Conservation (phyloP, 176 grass and related monocot genomes). For the Bromus sterilis region DNA sequence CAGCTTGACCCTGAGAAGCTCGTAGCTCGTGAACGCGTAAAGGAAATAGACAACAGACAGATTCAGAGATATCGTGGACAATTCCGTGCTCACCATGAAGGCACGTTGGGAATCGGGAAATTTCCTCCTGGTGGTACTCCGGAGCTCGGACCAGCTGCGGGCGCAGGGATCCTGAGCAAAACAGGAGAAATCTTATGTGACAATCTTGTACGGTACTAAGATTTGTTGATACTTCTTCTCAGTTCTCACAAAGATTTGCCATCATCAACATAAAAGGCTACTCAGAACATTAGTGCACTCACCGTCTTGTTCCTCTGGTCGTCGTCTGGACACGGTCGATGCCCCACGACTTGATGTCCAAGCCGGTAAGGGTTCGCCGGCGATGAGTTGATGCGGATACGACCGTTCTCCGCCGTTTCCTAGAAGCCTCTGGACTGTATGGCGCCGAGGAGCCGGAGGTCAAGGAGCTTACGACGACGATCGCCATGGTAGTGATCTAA, state of each 20-base stretch:
- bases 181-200: background rate
- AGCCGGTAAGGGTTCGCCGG: background rate
- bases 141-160: background rate
- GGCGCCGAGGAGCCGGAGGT: background rate
- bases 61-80: background rate
- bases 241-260: background rate
- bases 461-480: background rate
- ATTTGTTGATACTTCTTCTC: background rate
- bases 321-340: background rate
- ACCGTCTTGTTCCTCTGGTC: constrained; percentile 9
- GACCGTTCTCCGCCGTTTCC: background rate
- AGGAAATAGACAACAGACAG: background rate
- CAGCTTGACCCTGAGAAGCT: constrained; percentile 32
- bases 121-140: constrained; percentile 12
- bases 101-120: constrained; percentile 30
- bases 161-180: constrained; percentile 12
- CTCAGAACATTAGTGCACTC: background rate
- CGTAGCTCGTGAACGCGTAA: background rate
- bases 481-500: background rate
- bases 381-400: background rate
- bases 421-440: background rate
- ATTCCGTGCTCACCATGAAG: constrained; percentile 30
- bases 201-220: background rate
- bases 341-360: constrained; percentile 16
- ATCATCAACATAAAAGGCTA: background rate